Percentiles rank a stretch among this genome's conserved stretches.
Conservation (phyloP, 768 basidiomycete species). For the Rhizopogon rudus region DNA sequence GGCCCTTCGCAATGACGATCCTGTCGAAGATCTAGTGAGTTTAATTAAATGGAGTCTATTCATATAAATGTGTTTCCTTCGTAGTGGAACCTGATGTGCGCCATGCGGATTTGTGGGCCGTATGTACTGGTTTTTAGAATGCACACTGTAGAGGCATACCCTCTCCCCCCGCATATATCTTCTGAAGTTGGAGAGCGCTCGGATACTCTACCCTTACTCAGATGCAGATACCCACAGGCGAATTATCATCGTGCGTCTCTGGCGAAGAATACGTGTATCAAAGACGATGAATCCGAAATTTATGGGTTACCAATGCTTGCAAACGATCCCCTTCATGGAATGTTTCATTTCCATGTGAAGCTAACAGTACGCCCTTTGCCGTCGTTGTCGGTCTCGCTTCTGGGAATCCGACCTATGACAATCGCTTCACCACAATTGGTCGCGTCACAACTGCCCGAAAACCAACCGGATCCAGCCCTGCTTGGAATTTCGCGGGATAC, state of each 20-base stretch:
- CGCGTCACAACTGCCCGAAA: background rate
- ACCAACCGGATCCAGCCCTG: no score
- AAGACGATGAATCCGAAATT: constrained; percentile 31
- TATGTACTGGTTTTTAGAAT: constrained; percentile 50
- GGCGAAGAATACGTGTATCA: constrained; percentile 32
- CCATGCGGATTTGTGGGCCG: constrained; percentile 39
- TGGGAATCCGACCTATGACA: constrained; percentile 41
- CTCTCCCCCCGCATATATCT: constrained; percentile 11
- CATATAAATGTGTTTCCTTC: background rate
- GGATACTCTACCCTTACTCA: constrained; percentile 12
- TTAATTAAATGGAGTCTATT: background rate
- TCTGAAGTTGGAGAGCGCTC: constrained; percentile 6
- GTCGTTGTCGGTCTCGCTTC: constrained; percentile 35
- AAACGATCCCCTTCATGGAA: constrained; percentile 38
- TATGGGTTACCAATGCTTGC: constrained; percentile 37
- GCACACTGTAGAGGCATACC: constrained; percentile 44
- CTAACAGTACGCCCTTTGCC: constrained; percentile 23
- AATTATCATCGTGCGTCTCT: constrained; percentile 37
- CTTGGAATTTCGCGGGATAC: background rate
- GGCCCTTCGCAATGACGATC: constrained; percentile 16
- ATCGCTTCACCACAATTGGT: constrained; percentile 3
- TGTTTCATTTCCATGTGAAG: constrained; percentile 43
- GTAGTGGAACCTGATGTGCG: constrained; percentile 40
- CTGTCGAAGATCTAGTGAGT: constrained; percentile 29
- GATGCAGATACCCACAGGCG: constrained; percentile 19